phyloP scores from a whole-genome alignment of 306 rosid genomes.

The Canavalia ensiformis region DNA sequence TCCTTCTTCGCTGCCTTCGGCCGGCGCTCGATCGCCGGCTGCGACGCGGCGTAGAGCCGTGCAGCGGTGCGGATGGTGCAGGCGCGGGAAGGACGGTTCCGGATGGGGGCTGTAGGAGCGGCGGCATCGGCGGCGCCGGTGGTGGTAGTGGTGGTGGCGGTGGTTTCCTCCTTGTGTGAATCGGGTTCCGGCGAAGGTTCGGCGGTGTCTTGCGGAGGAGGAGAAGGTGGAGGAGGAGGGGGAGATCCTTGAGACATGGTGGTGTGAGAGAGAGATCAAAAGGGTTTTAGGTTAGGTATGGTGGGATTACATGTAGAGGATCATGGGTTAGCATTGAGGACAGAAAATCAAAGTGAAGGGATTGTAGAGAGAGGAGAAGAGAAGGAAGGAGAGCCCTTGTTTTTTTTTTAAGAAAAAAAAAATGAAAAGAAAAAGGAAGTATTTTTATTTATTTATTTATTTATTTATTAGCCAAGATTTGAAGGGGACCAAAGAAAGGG shows the following conservation, averaged over 20 bases:
- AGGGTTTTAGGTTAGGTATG: slow-evolving; percentile 58
- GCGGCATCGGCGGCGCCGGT: slow-evolving; percentile 48
- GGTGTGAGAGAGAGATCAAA: slow-evolving; percentile 62
- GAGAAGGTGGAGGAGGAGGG: slow-evolving; percentile 9
- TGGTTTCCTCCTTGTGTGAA: slow-evolving; percentile 54
- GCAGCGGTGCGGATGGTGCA: slow-evolving; percentile 90
- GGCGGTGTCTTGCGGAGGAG: slow-evolving; percentile 64
- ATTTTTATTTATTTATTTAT: not conserved
- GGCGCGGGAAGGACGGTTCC: slow-evolving; percentile 91
- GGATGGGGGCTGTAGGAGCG: slow-evolving; percentile 49
- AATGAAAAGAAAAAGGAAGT: not conserved
- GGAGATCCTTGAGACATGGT: slow-evolving; percentile 78
- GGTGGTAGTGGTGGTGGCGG: slow-evolving; percentile 46
- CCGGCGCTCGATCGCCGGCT: slow-evolving; percentile 58
- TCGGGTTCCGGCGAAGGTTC: slow-evolving; percentile 72
- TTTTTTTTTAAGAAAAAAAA: slow-evolving; percentile 30
- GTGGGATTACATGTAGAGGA: slow-evolving; percentile 69
- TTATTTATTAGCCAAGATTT: too few species aligned
- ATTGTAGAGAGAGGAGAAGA: slow-evolving; percentile 25
- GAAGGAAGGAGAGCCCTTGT: slow-evolving; percentile 30
- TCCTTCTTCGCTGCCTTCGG: slow-evolving; percentile 57
- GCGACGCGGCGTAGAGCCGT: slow-evolving; percentile 62
- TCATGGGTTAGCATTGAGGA: slow-evolving; percentile 69
- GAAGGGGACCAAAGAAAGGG: slow-evolving; percentile 10
- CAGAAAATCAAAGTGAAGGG: slow-evolving; percentile 47